phyloP scores from a whole-genome alignment of 75 land plant species.

The Sequoia sempervirens region DNA sequence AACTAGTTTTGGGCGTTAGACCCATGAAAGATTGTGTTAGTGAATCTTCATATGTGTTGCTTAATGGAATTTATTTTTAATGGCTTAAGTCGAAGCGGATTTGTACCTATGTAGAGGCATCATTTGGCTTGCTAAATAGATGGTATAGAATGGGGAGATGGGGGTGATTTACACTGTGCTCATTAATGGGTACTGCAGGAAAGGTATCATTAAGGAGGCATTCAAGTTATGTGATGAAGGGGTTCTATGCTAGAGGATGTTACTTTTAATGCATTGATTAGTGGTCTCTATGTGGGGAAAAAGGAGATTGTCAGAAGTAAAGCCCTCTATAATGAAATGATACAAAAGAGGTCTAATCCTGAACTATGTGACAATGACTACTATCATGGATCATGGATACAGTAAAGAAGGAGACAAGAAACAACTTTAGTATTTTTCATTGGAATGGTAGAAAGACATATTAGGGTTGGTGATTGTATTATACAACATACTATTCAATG shows the following conservation, averaged over 20 bases:
- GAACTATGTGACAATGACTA: conserved; percentile 70
- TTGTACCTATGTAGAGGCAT: no score
- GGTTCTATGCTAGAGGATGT: conserved; percentile 62
- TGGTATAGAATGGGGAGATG: no score
- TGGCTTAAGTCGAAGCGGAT: no score
- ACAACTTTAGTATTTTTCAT: conserved; percentile 55
- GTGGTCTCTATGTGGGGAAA: conserved; percentile 59
- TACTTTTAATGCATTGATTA: conserved; percentile 76
- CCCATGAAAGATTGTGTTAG: no score
- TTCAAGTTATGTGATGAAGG: conserved; percentile 57
- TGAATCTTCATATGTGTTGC: no score
- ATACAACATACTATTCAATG: conserved; percentile 72
- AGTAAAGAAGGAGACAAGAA: conserved; percentile 40
- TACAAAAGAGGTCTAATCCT: conserved; percentile 60
- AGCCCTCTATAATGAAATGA: conserved; percentile 61
- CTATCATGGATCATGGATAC: conserved; percentile 68
- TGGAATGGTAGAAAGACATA: conserved; percentile 42
- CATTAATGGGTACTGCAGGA: conserved; percentile 57
- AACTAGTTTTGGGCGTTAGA: no score
- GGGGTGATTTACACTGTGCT: conserved; percentile 69
- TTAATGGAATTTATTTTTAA: no score
- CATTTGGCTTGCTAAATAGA: no score
- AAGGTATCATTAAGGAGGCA: conserved; percentile 57
- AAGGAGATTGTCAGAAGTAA: conserved; percentile 54
- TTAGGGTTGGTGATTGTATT: conserved; percentile 62